Base-by-base conservation (phyloP, 2,329 filamentous ascomycete species). In the Sporothrix sp. region DNA sequence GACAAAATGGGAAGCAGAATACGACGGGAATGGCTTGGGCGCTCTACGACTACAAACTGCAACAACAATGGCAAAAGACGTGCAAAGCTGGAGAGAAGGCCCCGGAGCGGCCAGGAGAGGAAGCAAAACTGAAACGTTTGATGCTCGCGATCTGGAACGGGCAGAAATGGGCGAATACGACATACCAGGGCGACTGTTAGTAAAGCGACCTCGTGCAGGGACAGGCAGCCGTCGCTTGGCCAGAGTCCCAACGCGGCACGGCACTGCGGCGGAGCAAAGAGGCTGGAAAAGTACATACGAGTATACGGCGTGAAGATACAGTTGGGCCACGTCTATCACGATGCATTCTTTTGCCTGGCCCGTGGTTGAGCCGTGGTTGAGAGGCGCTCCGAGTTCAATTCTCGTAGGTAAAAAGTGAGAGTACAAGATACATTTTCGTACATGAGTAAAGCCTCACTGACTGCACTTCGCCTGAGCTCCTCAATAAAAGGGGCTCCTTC, bases 51-150 rank as follows among this genome's bases (percentile, higher is more conserved):
- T n/a, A n/a, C n/a, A n/a, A n/a, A n/a, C n/a, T n/a, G n/a, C n/a
- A n/a, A n/a, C n/a, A n/a, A n/a, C n/a, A n/a, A n/a, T n/a, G 16
- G 25, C 8, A 28, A 30, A 11, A 28, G 30, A 47, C 33, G 18
- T 16, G 18, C 3, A 14, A 44, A 23, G n/a, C n/a, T n/a, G n/a
- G n/a, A n/a, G n/a, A n/a, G n/a, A n/a, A 11, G 30, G 21, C 47
- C 30, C 5, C 8, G 10, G 18, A 23, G 11, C 48, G 14, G 6
- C 11, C 9, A 33, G 50, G 50, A 18, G 48, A 48, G 44, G 38
- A 52, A 49, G 50, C 50, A 39, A 49, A n/a, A 27, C 32, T 52
- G 50, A 56, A 54, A 54, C 54, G 48, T 51, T 48, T 51, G 47
- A 47, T 46, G 54, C 48, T 33, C 36, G 36, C 43, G 32, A 28